A percentile compares a stretch with the other conserved stretches of the same genome.
Evolutionary conservation across 768 basidiomycete genomes (phyloP).

Genomic region (Asterophora lycoperdoides): DNA sequence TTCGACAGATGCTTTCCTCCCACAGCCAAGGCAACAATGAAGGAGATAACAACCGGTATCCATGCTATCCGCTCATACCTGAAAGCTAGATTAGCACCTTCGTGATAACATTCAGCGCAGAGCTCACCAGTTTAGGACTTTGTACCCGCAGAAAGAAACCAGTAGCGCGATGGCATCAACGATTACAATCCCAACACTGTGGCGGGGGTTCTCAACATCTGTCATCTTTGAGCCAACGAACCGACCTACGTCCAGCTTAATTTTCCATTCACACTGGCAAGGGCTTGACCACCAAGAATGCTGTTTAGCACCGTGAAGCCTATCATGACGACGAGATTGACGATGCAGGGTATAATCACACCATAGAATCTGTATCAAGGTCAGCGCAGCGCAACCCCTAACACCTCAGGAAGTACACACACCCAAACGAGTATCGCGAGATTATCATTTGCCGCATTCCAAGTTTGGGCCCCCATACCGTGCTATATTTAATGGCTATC

Average conservation of each 20-base stretch:
- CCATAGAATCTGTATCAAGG: constrained; percentile 51
- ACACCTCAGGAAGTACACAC: not conserved
- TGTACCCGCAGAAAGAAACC: constrained; percentile 57
- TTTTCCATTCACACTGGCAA: constrained; percentile 38
- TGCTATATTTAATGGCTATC: constrained; percentile 17
- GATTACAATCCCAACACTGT: constrained; percentile 78
- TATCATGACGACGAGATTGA: constrained; percentile 60
- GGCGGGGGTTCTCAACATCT: not conserved
- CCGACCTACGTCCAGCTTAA: constrained; percentile 40
- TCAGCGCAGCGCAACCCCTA: not conserved
- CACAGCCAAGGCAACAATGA: constrained; percentile 66
- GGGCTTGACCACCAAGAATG: constrained; percentile 62
- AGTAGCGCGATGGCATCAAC: constrained; percentile 65
- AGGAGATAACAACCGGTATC: constrained; percentile 75
- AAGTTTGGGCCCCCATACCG: constrained; percentile 77
- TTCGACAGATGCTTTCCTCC: constrained; percentile 64
- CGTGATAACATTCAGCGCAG: not conserved
- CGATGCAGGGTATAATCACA: constrained; percentile 51
- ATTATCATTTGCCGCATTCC: constrained; percentile 87
- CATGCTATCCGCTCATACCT: constrained; percentile 72
- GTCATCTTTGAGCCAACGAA: not conserved
- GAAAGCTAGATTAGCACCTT: not conserved
- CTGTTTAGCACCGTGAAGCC: constrained; percentile 72
- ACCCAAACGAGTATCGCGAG: constrained; percentile 43
- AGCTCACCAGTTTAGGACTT: constrained; percentile 40